Conservation (phyloP, 306 rosid genomes). For the Casuarina equisetifolia region DNA sequence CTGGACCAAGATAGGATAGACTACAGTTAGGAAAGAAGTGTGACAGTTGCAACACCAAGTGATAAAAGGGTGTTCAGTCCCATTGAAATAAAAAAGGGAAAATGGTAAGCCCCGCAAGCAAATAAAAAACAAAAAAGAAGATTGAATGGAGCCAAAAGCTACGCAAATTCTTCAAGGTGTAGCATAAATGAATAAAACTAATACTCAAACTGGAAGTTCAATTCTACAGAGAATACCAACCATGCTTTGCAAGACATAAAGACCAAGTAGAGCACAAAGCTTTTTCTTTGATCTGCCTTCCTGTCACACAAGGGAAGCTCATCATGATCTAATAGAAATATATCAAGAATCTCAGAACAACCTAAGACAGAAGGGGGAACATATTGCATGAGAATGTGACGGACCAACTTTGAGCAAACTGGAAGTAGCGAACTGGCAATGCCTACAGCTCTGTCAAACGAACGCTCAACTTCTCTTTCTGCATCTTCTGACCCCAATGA, state of each 20-base stretch:
- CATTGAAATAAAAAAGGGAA: neutral
- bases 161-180: neutral
- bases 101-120: neutral
- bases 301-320: constrained; percentile 37
- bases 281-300: constrained; percentile 54
- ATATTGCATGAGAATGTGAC: constrained; percentile 33
- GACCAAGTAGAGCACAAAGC: constrained; percentile 69
- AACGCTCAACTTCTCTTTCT: constrained; percentile 40
- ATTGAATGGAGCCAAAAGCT: constrained; percentile 7
- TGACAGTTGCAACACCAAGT: constrained; percentile 51
- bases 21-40: constrained; percentile 66
- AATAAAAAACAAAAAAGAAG: neutral
- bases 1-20: constrained; percentile 66
- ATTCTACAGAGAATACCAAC: constrained; percentile 35
- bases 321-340: constrained; percentile 20
- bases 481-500: constrained; percentile 53
- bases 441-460: constrained; percentile 53
- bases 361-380: constrained; percentile 13
- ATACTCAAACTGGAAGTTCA: constrained; percentile 12
- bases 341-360: constrained; percentile 23
- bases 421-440: constrained; percentile 66
- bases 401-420: constrained; percentile 64
- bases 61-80: constrained; percentile 18
- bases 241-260: constrained; percentile 72
- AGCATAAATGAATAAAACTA: neutral